Base-by-base conservation (phyloP, 139 green algal species). In the Astrephomene gubernaculifera region DNA sequence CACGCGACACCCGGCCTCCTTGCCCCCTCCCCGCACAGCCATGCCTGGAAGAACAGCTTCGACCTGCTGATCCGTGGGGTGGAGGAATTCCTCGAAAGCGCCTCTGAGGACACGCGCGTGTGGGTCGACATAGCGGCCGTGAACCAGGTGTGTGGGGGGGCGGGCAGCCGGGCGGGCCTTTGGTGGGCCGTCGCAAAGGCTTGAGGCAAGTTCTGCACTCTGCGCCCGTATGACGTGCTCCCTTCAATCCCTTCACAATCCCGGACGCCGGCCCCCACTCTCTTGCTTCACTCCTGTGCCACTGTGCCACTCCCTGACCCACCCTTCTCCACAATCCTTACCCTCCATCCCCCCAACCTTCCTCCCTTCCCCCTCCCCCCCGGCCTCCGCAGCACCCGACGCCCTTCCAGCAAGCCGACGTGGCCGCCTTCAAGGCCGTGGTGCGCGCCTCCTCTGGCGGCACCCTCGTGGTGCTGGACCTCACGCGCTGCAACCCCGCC, bases 101-200 rank as follows among this genome's bases (percentile, higher is more conserved):
- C 70, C 2, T 29, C 5, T 29, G 70, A 78, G 27, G 70, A 78
- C 12, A 78, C 70, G 43, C 70, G 70, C 2, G 70, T 78, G 43
- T 78, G 70, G 70, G 14, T 78, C 27, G 70, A 78, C 70, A 78
- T 78, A 27, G 1, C 61, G 27, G 70, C 70, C 4, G 70, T 78
- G 6, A 75, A 75, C 39, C 68, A 75, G 68, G 49, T 57, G 49
- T 12, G 49, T 12, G 49, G 12, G 49, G 49, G 49, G 49, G 49
- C 12, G 49, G 49, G 49, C 49, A 57, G 49, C n/a, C n/a, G n/a
- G n/a, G n/a, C n/a, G n/a, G n/a, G n/a, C n/a, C n/a, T n/a, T n/a
- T n/a, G n/a, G n/a, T n/a, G n/a, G n/a, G n/a, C n/a, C n/a, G n/a
- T n/a, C n/a, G n/a, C n/a, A n/a, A n/a, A n/a, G n/a, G n/a, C n/a